These are phyloP conservation scores for Teratosphaeriaceae sp. DNA, from an alignment of 2,329 filamentous ascomycete genomes.

Conservation along the genomic window DNA sequence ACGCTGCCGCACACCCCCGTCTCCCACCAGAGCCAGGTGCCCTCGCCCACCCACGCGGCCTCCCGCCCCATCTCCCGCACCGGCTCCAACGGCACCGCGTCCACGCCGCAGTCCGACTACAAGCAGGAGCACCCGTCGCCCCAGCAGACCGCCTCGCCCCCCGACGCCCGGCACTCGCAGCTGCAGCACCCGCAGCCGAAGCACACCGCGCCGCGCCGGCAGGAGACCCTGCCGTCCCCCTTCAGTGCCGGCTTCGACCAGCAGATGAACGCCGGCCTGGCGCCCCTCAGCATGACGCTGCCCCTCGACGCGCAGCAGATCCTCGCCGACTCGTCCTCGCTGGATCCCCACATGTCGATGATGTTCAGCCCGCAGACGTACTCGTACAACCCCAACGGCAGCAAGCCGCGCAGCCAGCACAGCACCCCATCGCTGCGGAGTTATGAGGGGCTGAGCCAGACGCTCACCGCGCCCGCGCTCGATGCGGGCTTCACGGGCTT, in stretches of 20 bases:
- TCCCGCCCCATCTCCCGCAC: conserved; percentile 20
- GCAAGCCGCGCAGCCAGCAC: conserved; percentile 20
- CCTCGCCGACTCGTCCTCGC: conserved; percentile 20
- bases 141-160: conserved; percentile 20
- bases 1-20: too few relatives aligned
- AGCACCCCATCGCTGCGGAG: conserved; percentile 22
- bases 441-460: conserved; percentile 32
- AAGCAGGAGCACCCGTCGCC: conserved; percentile 10
- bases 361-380: conserved; percentile 45
- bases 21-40: conserved; percentile 19
- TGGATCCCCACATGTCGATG: conserved; percentile 4
- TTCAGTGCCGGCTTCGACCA: conserved; percentile 9
- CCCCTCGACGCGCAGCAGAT: conserved; percentile 50
- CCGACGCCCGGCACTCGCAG: too few relatives aligned
- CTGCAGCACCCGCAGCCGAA: conserved; percentile 5
- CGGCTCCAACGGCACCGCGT: conserved; percentile 14
- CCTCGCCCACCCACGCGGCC: conserved; percentile 11
- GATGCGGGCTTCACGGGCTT: conserved; percentile 21
- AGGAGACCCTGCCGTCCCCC: background rate
- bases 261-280: conserved; percentile 12
- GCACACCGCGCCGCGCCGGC: conserved; percentile 2
- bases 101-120: conserved; percentile 12
- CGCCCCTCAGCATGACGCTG: conserved; percentile 43
- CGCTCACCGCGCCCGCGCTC: conserved; percentile 33
- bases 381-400: conserved; percentile 41